These are phyloP conservation scores for Rutstroemia sp. DNA, from an alignment of 2,329 filamentous ascomycete genomes.

Conservation along the genomic window DNA sequence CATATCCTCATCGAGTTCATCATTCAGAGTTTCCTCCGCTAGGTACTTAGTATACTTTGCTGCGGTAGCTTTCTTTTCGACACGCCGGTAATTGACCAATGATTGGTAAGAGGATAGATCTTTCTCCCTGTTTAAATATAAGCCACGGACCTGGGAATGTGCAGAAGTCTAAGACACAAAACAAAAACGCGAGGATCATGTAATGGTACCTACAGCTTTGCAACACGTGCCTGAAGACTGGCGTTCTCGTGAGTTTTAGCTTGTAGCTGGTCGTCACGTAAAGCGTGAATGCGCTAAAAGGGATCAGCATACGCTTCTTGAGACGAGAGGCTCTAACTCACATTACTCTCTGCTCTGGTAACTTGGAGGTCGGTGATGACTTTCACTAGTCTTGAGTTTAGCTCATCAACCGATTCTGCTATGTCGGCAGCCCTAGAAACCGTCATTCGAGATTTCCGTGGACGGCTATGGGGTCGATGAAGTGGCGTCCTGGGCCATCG, in stretches of 20 bases:
- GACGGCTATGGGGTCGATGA: neutral
- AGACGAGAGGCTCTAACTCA: conserved; percentile 26
- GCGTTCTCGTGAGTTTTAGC: conserved; percentile 50
- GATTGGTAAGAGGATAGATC: conserved; percentile 50
- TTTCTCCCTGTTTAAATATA: conserved; percentile 38
- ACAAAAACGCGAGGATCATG: conserved; percentile 18
- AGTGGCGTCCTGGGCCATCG: neutral
- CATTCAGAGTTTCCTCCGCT: conserved; percentile 40
- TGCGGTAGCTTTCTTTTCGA: conserved; percentile 56
- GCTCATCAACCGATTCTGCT: conserved; percentile 35
- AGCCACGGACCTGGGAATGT: neutral
- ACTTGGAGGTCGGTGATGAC: conserved; percentile 44
- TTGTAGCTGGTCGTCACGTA: conserved; percentile 52
- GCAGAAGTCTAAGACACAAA: neutral
- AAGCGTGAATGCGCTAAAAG: conserved; percentile 50
- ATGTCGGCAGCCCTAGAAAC: conserved; percentile 31
- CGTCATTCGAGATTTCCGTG: conserved; percentile 2
- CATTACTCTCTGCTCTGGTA: conserved; percentile 53
- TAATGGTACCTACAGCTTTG: conserved; percentile 41
- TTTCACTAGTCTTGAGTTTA: conserved; percentile 43
- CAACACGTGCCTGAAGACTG: conserved; percentile 50
- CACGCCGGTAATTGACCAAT: conserved; percentile 53
- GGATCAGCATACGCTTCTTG: conserved; percentile 4
- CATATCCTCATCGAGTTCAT: conserved; percentile 52
- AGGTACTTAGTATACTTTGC: conserved; percentile 44